These are phyloP conservation scores for Microcera coccophila DNA, from an alignment of 2,329 filamentous ascomycete genomes.

Conservation along the genomic window DNA sequence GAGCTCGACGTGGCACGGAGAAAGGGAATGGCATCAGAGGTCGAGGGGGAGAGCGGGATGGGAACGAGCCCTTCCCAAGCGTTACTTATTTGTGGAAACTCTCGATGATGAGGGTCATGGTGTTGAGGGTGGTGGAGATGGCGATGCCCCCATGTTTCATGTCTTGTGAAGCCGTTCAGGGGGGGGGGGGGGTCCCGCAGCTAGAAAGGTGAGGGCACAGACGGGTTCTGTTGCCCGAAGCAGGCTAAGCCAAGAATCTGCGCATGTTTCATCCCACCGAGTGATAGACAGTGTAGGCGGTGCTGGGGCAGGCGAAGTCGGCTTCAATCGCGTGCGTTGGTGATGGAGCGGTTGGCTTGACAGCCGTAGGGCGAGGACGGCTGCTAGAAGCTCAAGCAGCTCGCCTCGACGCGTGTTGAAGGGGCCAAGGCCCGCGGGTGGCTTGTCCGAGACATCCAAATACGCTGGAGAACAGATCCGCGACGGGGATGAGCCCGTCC, in stretches of 20 bases:
- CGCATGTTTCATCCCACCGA: not conserved
- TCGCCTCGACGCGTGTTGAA: not conserved
- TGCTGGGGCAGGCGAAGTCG: not conserved
- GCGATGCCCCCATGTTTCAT: conserved; percentile 1
- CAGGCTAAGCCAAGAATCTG: not conserved
- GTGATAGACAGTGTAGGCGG: not conserved
- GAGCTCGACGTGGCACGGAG: not conserved
- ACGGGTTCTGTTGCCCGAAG: not conserved
- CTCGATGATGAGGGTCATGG: not conserved
- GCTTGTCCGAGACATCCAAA: not conserved
- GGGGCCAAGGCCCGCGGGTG: not conserved
- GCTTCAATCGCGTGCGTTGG: conserved; percentile 1
- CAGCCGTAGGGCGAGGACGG: not conserved
- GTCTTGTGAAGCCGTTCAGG: not conserved
- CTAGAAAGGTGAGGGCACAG: not conserved
- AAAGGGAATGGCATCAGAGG: not conserved
- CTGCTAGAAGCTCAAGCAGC: not conserved
- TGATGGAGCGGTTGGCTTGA: not conserved
- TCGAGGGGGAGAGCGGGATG: not conserved
- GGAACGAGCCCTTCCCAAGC: not conserved
- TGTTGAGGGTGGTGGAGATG: not conserved
- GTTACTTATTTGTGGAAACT: not conserved
- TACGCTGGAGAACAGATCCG: not conserved
- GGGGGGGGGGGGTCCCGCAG: no score
- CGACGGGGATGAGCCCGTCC: not conserved